Base-by-base conservation (phyloP, 768 basidiomycete species). In the Galerina sulciceps region DNA sequence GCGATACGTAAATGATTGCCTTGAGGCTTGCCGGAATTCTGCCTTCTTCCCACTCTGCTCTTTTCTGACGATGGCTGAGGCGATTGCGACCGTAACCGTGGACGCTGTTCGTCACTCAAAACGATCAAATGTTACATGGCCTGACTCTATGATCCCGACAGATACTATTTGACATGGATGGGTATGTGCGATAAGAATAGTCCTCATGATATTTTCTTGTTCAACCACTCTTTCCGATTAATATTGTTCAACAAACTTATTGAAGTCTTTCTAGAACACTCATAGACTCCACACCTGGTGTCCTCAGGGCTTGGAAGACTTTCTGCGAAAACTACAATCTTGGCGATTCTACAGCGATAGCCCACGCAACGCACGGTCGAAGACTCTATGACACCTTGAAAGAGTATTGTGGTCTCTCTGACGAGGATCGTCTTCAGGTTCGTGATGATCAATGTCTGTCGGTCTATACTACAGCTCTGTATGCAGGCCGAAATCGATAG, bases 281-380 rank as follows among this genome's bases (percentile, higher is more conserved):
- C 58, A 84, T 90, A 67, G 91, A 94, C 73, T 93, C 91, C 2
- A 94, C 92, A 4, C 90, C 90, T 1, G 93, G 92, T 4, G 89
- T 94, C n/a, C 62, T 85, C 50, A 81, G 81, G 58, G 89, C 91
- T 8, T 95, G 93, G 93, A 76, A 83, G 49, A 83, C 76, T 44
- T 94, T 92, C 68, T 79, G 81, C 40, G 76, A 73, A 41, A 81
- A 89, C 57, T 92, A 92, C 61, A 70, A 74, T 65, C 76, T 87
- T 31, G 81, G 81, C 1, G 80, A 82, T 61, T 75, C 77, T 38
- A 61, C 72, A 14, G 66, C 68, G 11, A 73, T 87, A 15, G 81
- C 83, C 4, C 82, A 87, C 63, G 76, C 81, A 8, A 85, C 88
- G 0, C 93, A 94, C 69, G 93, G 93, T 17, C 82, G 91, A 49